Evolutionary conservation across 768 basidiomycete species (phyloP), one percentile per base, ranked within the genome.

Genomic region (Boletellus ananiceps): DNA sequence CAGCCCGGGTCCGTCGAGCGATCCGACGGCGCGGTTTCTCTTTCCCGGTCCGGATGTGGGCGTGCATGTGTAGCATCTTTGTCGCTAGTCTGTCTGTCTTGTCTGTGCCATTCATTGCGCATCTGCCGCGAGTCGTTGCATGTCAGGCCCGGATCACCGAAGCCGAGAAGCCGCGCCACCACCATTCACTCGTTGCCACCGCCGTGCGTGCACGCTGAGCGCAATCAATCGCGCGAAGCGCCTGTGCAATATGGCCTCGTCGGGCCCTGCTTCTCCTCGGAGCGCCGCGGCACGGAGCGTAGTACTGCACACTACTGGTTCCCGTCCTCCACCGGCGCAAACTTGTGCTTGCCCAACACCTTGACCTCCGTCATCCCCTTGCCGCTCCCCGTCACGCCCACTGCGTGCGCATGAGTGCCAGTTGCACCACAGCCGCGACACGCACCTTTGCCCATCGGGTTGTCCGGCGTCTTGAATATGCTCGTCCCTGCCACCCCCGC

Each of bases 391-490:
- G 90, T 92, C 35, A 93, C 91, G n/a, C 91, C 91, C 45, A 93
- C 91, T 93, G 51, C 3, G 29, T 8, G 8, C 29, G 29, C 11
- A 2, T 9, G 5, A 8, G 29, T 29, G 29, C 8, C 8, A 29
- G 29, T 11, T 8, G 7, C 2, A 29, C 29, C 8, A 29, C 29
- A 3, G 29, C 8, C 65, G 67, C 55, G 57, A 68, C 50, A 64
- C 79, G 39, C 59, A 88, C 92, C 92, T 78, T 75, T 80, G 21
- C 92, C 93, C 16, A 90, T 64, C 11, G 92, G 92, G 63, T 93
- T 93, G 57, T 93, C 92, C 12, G 93, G 93, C 4, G 90, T 94
- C 72, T 92, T 91, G 77, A 94, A 94, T 56, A 93, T 93, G 60
- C 89, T 93, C 55, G 86, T 92, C 23, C 93, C 93, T 27, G 86